Conservation (phyloP, 2,329 filamentous ascomycete species). For the Sporothrix luriei region DNA sequence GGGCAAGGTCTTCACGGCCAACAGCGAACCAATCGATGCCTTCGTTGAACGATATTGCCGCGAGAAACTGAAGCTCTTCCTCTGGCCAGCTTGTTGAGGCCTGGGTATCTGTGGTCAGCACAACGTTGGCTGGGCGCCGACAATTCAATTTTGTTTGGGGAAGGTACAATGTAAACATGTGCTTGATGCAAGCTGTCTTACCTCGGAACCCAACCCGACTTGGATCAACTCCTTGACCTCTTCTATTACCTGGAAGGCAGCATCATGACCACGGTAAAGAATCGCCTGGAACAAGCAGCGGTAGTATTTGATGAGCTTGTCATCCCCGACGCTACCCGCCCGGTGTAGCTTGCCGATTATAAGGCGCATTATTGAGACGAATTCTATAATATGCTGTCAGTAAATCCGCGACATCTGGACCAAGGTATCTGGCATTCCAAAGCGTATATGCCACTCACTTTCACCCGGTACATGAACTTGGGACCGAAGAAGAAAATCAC, state of each 20-base stretch:
- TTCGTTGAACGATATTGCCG: constrained; percentile 68
- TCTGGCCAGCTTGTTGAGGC: constrained; percentile 59
- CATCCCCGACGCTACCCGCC: constrained; percentile 57
- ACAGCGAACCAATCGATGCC: constrained; percentile 66
- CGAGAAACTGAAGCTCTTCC: constrained; percentile 76
- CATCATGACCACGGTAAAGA: constrained; percentile 57
- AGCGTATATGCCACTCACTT: constrained; percentile 14
- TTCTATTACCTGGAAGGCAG: constrained; percentile 64
- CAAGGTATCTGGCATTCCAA: neutral
- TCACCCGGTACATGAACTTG: constrained; percentile 44
- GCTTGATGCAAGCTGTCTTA: neutral
- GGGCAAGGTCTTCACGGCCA: constrained; percentile 58
- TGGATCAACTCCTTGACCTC: constrained; percentile 60
- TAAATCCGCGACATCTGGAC: neutral
- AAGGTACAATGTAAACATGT: neutral
- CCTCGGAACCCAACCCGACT: constrained; percentile 38
- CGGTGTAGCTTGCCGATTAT: constrained; percentile 70
- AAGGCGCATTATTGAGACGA: constrained; percentile 60
- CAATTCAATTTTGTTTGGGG: too few species aligned
- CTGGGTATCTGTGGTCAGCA: constrained; percentile 37
- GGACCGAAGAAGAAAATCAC: constrained; percentile 63
- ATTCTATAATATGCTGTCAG: constrained; percentile 43
- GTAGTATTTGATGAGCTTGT: constrained; percentile 72
- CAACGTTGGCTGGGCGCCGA: neutral
- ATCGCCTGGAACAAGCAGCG: constrained; percentile 74